Evolutionary conservation across 169 alveolate genomes (phyloP), one percentile per base, ranked within the genome.

Genomic region (Perkinsus marinus): DNA sequence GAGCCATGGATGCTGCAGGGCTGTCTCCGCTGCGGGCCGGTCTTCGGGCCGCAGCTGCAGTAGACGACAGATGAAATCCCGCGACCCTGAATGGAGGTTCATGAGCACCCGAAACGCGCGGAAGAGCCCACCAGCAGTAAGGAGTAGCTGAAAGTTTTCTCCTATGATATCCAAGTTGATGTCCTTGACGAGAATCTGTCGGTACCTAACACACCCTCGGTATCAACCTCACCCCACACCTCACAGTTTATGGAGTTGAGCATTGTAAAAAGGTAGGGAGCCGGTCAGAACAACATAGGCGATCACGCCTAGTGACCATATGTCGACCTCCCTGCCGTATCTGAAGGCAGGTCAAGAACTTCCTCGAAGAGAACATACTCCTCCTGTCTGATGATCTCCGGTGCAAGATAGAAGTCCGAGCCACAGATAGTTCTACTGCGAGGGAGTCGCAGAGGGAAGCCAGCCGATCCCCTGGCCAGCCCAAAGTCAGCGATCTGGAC

Each of bases 331-430:
- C 30, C 95, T 94, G 41, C 96, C 96, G 79, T 57, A 57, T 30
- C 79, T 57, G n/a, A n/a, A n/a, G n/a, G n/a, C n/a, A n/a, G n/a
- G 79, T 26, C 79, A 57, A 26, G 79, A 57, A 13, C 26, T 19
- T 2, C 79, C 79, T 13, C 30, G 37, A 57, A 16, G 37, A 16
- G 19, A 30, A 0, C 79, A 90, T 94, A 94, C 89, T 94, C 96
- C 93, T 94, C 92, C 90, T 92, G 95, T 43, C 90, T 69, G n/a
- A 94, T 92, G 91, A 94, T 92, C 47, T 94, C 95, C 3, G 95
- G 95, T 26, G 95, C 94, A 46, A 94, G 41, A 92, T 94, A 94
- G 39, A 94, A 94, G 90, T 94, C 95, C n/a, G 94, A 92, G 10
- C 95, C 95, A 68, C 95, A 94, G n/a, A 93, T 57, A 30, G 95